Evolutionary conservation across 169 alveolate genomes (phyloP), one percentile per base, ranked within the genome.

Genomic region (Plasmodium adleri): DNA sequence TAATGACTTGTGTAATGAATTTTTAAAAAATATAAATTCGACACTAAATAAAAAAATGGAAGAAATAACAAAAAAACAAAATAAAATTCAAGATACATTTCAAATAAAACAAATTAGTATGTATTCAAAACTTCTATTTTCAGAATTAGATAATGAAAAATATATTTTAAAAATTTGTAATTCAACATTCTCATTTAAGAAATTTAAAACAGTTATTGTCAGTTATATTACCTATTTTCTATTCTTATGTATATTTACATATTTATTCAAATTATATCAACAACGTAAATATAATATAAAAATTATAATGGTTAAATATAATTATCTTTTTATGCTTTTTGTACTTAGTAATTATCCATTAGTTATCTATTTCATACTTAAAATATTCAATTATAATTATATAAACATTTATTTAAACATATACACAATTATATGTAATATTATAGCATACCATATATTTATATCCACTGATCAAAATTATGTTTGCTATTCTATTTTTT

Each of bases 101-200:
- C 49, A 70, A 68, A 70, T 80, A 6, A 70, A 80, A 58, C 90
- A 80, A 80, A 80, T 80, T n/a, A 68, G 85, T 20, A 80, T 80
- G 72, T 80, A 80, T 47, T 80, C 90, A 22, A 80, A 80, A 43
- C 60, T 80, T 39, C 45, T 80, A 26, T 80, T 28, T 68, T 80
- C 90, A 70, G 63, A 80, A n/a, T 68, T 80, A 72, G 90, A 80
- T 45, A 68, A 68, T 58, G 90, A 80, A 68, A 80, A 80, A 56
- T 80, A 68, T 68, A 80, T 80, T 68, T 80, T 80, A 72, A 80
- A 80, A 67, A 80, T 80, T 26, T 80, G 90, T 67, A 80, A 80
- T 60, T 80, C 91, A 6, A 54, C 91, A 20, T 68, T 68, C 47
- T 83, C 91, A 3, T 32, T 83, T 9, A 83, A 83, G 47, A 83